phyloP scores from a whole-genome alignment of 192 early-diverging fungal genomes.

The Globomyces pollinis-pini region DNA sequence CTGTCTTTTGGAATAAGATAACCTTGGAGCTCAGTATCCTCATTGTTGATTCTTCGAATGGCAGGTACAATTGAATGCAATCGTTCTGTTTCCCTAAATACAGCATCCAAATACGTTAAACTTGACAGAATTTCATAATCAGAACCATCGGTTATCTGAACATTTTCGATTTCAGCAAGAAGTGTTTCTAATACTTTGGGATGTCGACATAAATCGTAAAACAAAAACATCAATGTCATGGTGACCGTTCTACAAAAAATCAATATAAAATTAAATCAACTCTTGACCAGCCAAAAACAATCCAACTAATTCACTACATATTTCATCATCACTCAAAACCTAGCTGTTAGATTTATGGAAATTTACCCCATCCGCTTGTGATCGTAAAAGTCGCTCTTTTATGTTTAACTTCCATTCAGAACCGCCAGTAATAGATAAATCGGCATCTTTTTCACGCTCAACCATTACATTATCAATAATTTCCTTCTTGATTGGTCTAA shows the following conservation, averaged over 20 bases:
- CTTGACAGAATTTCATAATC: not conserved
- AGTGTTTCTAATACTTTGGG: not conserved
- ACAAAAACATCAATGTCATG: not conserved
- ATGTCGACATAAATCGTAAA: not conserved
- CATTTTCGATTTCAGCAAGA: not conserved
- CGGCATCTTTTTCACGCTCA: too few relatives aligned
- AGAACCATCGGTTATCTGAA: not conserved
- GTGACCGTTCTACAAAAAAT: not conserved
- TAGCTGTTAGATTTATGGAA: too few relatives aligned
- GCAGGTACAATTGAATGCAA: not conserved
- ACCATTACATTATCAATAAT: too few relatives aligned
- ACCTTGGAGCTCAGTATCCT: not conserved
- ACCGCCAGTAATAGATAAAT: too few relatives aligned
- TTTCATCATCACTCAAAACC: not conserved
- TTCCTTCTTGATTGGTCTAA: too few relatives aligned
- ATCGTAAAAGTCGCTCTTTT: too few relatives aligned
- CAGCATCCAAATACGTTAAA: slow-evolving; percentile 7
- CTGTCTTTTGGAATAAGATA: not conserved
- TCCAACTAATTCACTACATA: not conserved
- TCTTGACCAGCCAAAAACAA: not conserved
- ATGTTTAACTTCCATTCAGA: too few relatives aligned
- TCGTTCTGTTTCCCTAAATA: not conserved
- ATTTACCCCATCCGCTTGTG: too few relatives aligned
- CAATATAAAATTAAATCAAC: not conserved
- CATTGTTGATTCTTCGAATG: not conserved